Evolutionary conservation across 177 flowering plant genomes (phyloP), one percentile per base, ranked within the genome.

Genomic region (Vitis hybrid): DNA sequence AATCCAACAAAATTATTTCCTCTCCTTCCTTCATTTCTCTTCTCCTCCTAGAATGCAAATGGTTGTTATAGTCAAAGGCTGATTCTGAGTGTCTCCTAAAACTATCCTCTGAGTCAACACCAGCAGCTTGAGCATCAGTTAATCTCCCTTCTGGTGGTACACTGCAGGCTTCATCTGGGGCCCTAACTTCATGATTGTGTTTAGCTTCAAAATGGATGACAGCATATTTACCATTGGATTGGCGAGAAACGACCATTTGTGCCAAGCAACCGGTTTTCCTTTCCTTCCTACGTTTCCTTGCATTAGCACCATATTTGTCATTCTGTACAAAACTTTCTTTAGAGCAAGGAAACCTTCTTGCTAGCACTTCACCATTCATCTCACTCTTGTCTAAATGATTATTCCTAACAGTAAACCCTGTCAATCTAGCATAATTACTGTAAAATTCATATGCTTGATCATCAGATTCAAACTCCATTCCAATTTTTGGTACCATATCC

Each of bases 231-330:
- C 84, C 80, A 68, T 70, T 56, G 62, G 75, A 62, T 52, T 75
- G 80, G 51, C 75, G 77, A 39, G 79, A 71, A 45, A 83, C 73
- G 26, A 72, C 69, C 80, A 83, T 74, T 52, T 74, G 83, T 10
- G 85, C 85, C 71, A 70, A 60, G 70, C 85, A 82, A 62, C 80
- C 76, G 3, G 83, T 83, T 74, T 83, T 77, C 66, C 78, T 82
- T 70, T 75, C 79, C 53, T 59, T 72, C 3, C 79, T 62, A 48
- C 69, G 81, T 62, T 75, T 76, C 73, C 77, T 82, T 56, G 68
- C 78, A 59, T 56, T 67, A 29, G 29, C 65, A 62, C 80, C 83
- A 60, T 83, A 63, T 52, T 74, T 78, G 69, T 82, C 83, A 59
- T 69, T 66, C 57, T 74, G 49, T 3, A 81, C 67, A 18, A 71